These are phyloP conservation scores for Mycena epipterygia DNA, from an alignment of 768 basidiomycete species.

Conservation along the genomic window DNA sequence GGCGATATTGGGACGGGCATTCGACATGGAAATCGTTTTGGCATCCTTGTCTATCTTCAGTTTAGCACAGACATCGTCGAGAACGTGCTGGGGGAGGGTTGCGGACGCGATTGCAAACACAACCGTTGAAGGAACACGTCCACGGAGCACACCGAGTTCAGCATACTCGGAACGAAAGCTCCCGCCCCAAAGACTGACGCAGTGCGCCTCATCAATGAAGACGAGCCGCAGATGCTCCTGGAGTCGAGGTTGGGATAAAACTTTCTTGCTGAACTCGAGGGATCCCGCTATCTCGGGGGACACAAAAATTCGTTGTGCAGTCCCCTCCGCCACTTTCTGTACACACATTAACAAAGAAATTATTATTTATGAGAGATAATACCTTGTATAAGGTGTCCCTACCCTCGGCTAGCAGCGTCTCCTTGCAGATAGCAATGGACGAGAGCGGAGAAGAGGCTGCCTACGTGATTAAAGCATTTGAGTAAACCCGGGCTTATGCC, in stretches of 20 bases:
- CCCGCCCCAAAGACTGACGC: conserved; percentile 3
- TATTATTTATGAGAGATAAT: neutral
- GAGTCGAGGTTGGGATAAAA: neutral
- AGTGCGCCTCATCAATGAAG: neutral
- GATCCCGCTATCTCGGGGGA: neutral
- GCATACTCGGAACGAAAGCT: conserved; percentile 6
- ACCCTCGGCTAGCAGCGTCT: neutral
- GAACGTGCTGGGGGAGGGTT: neutral
- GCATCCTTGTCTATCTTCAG: neutral
- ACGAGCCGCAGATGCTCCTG: neutral
- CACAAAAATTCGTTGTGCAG: neutral
- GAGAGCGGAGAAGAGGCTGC: conserved; percentile 1
- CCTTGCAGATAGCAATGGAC: conserved; percentile 1
- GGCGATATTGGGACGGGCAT: conserved; percentile 40
- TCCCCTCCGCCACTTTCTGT: neutral
- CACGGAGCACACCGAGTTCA: neutral
- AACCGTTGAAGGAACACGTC: neutral
- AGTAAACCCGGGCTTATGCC: too few relatives aligned
- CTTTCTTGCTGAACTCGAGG: conserved; percentile 4
- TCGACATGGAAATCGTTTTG: neutral
- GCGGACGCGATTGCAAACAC: neutral
- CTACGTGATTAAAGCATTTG: neutral
- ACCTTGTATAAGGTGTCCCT: neutral
- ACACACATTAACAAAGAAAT: neutral
- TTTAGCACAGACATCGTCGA: neutral